These are phyloP conservation scores for Pseudopithomyces maydicus DNA, from an alignment of 2,329 filamentous ascomycete species.

Conservation along the genomic window DNA sequence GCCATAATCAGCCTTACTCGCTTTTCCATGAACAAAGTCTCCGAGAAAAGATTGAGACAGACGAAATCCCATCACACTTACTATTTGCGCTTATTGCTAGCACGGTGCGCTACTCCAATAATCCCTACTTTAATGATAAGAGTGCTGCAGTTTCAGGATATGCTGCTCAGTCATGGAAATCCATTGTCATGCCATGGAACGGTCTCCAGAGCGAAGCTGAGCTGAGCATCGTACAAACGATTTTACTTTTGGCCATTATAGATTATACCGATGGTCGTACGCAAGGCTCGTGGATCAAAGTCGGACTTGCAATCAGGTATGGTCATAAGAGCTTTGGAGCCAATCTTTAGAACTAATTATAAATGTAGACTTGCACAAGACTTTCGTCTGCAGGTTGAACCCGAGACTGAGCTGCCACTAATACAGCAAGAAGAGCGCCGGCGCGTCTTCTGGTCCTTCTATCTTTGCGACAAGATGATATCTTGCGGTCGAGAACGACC, in stretches of 20 bases:
- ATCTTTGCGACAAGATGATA: background rate
- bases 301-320: background rate
- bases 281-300: constrained; percentile 3
- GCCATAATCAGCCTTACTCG: too few relatives aligned
- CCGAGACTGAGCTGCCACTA: background rate
- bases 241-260: background rate
- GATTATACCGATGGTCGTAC: background rate
- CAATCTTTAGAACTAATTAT: too few relatives aligned
- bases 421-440: background rate
- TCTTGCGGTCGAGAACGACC: background rate
- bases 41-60: too few relatives aligned
- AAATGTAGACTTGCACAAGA: too few relatives aligned
- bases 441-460: background rate
- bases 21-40: too few relatives aligned
- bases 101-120: too few relatives aligned
- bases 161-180: background rate
- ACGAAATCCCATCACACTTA: too few relatives aligned
- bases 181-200: background rate
- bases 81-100: too few relatives aligned
- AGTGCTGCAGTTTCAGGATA: too few relatives aligned
- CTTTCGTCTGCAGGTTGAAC: too few relatives aligned
- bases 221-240: background rate
- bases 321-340: too few relatives aligned
- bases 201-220: background rate
- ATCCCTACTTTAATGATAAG: too few relatives aligned